Evolutionary conservation across 1,139 yeast genomes (phyloP), one percentile per base, ranked within the genome.

Genomic region (Kodamaea derodonti): DNA sequence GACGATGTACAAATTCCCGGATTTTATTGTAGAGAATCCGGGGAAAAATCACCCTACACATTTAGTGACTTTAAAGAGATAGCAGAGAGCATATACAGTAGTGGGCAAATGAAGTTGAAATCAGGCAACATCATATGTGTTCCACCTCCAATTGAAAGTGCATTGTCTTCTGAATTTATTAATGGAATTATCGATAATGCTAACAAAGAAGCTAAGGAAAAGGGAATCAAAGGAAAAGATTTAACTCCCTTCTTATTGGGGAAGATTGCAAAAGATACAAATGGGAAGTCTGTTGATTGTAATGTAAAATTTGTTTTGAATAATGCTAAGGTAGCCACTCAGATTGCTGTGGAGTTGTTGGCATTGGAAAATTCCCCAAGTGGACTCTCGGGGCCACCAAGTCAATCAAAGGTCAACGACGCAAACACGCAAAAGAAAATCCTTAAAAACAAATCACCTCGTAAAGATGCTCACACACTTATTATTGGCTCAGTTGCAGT

Each of bases 71-170:
- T 77, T 34, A 45, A 44, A 2, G 74, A 75, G 16, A 88, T 90
- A 0, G 95, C 96, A 0, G 53, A 58, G 6, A 66, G 82, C 29
- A 70, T 85, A 14, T 58, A 75, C 47, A 57, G 64, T 35, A 74
- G 69, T 40, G 56, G 64, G 7, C 45, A 54, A 7, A 66, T 87
- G 72, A 61, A 65, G 0, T 60, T 86, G 35, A 49, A 60, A 0
- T 73, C 82, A n/a, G 96, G 95, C 0, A 77, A 71, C 38, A 72
- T 88, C 7, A 77, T 87, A 45, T 87, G 96, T 54, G 72, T 85
- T 10, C 96, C 96, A 1, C 92, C 95, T 1, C 94, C 95, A 0
- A 57, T 54, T 11, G 75, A 73, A 4, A 56, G 72, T 15, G 87
- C 95, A 0, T 58, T 87, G 41, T 71, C 75, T 14, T 65, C 75